phyloP scores from a whole-genome alignment of 805 yeast species.

The Kluyveromyces lactis region DNA sequence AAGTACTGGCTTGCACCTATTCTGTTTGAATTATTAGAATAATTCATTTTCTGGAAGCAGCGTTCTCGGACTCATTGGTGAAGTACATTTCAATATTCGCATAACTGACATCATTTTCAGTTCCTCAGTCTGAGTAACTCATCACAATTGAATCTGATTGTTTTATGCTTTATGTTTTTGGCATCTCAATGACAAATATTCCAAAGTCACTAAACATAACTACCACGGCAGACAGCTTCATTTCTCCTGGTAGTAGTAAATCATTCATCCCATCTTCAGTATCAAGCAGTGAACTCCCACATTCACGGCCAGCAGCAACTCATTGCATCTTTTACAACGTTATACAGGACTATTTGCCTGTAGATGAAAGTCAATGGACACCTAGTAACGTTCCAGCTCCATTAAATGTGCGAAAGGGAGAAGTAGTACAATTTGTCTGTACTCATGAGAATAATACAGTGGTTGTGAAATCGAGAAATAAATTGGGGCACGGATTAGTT shows the following conservation, averaged over 20 bases:
- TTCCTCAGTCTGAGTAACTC: too few relatives aligned
- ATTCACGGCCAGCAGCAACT: neutral
- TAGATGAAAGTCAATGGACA: constrained; percentile 2
- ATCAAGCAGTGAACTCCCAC: neutral
- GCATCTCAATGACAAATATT: neutral
- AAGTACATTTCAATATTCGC: too few relatives aligned
- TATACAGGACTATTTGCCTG: constrained; percentile 10
- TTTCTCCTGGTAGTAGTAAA: neutral
- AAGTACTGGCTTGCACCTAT: too few relatives aligned
- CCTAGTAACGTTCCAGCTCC: neutral
- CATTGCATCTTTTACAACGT: constrained; percentile 7
- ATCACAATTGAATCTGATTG: too few relatives aligned
- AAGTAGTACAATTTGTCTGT: constrained; percentile 8
- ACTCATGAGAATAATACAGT: constrained; percentile 7
- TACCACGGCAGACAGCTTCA: neutral
- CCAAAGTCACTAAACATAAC: neutral
- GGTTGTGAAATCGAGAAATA: constrained; percentile 5
- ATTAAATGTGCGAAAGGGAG: constrained; percentile 8
- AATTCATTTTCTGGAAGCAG: too few relatives aligned
- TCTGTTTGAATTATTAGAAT: too few relatives aligned
- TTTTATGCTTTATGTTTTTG: too few relatives aligned
- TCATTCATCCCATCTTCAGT: neutral
- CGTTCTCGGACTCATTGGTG: too few relatives aligned
- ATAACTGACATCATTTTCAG: too few relatives aligned
- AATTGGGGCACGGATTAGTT: constrained; percentile 8